These are phyloP conservation scores for Mycena metata DNA, from an alignment of 768 basidiomycete species.

Conservation along the genomic window DNA sequence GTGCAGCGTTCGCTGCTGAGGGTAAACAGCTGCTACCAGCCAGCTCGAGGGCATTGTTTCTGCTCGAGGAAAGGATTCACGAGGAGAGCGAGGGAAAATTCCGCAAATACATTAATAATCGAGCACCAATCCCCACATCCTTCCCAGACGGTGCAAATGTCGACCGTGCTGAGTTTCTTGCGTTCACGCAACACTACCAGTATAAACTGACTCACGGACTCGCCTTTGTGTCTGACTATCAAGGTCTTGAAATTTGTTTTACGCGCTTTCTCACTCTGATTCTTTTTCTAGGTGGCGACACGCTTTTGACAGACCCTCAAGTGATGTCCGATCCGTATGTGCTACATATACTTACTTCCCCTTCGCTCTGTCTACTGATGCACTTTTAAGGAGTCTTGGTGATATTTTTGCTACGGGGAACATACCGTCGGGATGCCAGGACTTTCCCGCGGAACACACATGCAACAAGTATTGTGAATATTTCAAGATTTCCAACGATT, in stretches of 20 bases:
- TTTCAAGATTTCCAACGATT: background rate
- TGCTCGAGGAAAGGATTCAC: background rate
- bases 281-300: no score
- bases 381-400: background rate
- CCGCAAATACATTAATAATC: background rate
- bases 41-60: background rate
- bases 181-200: conserved; percentile 20
- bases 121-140: background rate
- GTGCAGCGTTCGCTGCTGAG: background rate
- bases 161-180: background rate
- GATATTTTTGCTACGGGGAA: background rate
- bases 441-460: background rate
- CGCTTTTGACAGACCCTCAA: no score
- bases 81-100: background rate
- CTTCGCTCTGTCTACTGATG: no score
- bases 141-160: background rate
- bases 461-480: background rate
- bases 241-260: no score
- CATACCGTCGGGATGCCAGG: background rate
- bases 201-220: background rate
- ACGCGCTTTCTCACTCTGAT: no score
- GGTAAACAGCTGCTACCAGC: background rate
- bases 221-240: conserved; percentile 21
- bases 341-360: no score
- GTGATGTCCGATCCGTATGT: no score